phyloP scores from a whole-genome alignment of 768 basidiomycete species.

The Phaffia tasmanica region DNA sequence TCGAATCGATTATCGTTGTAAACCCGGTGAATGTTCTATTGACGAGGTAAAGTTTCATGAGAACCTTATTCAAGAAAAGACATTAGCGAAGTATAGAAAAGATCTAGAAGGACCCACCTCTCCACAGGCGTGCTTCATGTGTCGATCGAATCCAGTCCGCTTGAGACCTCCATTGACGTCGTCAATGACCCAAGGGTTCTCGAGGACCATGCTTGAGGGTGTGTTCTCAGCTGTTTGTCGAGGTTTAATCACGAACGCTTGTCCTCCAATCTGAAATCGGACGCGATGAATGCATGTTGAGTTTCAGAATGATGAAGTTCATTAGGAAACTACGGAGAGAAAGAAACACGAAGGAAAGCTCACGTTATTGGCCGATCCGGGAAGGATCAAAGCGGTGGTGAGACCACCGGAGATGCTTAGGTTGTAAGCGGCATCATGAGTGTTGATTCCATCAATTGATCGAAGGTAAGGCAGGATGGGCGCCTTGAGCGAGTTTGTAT shows the following conservation, averaged over 20 bases:
- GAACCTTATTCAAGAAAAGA: background rate
- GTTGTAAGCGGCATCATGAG: slow-evolving; percentile 39
- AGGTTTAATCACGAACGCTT: slow-evolving; percentile 66
- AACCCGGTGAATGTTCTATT: slow-evolving; percentile 33
- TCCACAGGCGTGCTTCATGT: slow-evolving; percentile 51
- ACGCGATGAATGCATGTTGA: slow-evolving; percentile 19
- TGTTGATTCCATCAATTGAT: slow-evolving; percentile 19
- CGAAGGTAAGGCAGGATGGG: slow-evolving; percentile 21
- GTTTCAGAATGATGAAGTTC: background rate
- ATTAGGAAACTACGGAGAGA: background rate
- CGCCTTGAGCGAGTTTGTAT: slow-evolving; percentile 19
- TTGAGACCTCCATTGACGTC: slow-evolving; percentile 39
- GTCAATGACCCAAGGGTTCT: slow-evolving; percentile 53
- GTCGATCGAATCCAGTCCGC: slow-evolving; percentile 54
- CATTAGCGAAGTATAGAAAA: background rate
- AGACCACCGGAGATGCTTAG: slow-evolving; percentile 76
- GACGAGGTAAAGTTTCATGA: slow-evolving; percentile 52
- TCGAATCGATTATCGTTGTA: slow-evolving; percentile 59
- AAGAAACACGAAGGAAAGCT: background rate
- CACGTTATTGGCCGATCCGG: slow-evolving; percentile 45
- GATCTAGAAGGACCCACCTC: background rate
- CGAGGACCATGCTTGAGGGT: slow-evolving; percentile 39
- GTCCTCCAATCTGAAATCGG: slow-evolving; percentile 47
- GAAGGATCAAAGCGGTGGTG: slow-evolving; percentile 69
- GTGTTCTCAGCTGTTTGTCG: slow-evolving; percentile 55